A percentile compares a stretch with the other conserved stretches of the same genome.
These are phyloP conservation scores for Xylaria castorea DNA, from an alignment of 495 filamentous ascomycete genomes.

Conservation along the genomic window DNA sequence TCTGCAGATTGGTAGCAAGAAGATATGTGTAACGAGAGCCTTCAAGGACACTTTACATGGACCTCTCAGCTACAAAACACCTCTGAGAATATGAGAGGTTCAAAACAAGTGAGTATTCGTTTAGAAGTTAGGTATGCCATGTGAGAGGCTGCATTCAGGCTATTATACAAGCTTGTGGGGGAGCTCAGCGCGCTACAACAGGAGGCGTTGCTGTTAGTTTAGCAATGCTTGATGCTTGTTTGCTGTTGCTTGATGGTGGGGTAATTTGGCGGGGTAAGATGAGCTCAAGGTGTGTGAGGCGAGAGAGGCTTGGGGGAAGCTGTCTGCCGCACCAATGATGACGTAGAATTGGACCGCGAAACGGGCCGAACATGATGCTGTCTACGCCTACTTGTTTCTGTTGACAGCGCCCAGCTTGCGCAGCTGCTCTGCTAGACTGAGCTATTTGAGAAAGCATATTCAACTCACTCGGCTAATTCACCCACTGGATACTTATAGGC, in stretches of 20 bases:
- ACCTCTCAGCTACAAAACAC: background rate
- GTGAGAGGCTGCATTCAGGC: constrained; percentile 24
- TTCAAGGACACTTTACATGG: background rate
- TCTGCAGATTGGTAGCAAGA: background rate
- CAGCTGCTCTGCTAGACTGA: background rate
- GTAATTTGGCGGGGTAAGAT: constrained; percentile 24
- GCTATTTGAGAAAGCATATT: too few relatives aligned
- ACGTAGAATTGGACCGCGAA: constrained; percentile 15
- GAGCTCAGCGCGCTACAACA: constrained; percentile 9
- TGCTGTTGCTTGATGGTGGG: constrained; percentile 8
- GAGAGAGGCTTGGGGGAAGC: background rate
- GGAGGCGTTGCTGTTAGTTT: background rate
- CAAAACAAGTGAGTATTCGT: constrained; percentile 5
- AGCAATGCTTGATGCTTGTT: too few relatives aligned
- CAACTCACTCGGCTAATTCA: background rate
- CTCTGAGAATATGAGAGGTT: background rate
- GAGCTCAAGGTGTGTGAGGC: background rate
- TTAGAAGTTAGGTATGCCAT: background rate
- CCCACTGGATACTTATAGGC: background rate
- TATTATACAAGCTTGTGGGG: constrained; percentile 24
- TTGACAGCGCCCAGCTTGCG: too few relatives aligned
- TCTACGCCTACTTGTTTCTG: too few relatives aligned
- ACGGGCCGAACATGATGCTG: constrained; percentile 8
- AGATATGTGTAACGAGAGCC: background rate
- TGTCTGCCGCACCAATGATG: constrained; percentile 24